Conservation (phyloP, 2,329 filamentous ascomycete species). For the Gaeumannomyces sp. region DNA sequence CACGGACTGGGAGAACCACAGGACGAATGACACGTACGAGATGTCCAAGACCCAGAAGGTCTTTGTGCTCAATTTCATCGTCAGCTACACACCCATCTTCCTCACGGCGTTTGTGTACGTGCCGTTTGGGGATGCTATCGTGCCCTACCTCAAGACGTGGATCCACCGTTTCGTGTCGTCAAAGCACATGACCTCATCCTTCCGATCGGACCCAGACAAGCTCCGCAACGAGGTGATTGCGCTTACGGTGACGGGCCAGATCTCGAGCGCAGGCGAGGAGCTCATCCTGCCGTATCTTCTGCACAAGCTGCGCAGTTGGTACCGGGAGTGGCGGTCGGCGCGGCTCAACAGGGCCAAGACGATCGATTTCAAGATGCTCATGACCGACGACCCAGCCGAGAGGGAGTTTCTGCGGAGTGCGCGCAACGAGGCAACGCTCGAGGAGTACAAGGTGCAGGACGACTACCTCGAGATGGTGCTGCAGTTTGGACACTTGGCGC, state of each 20-base stretch:
- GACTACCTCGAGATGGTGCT: conserved; percentile 70
- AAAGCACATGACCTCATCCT: conserved; percentile 48
- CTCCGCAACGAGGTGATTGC: conserved; percentile 70
- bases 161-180: conserved; percentile 41
- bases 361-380: conserved; percentile 39
- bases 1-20: conserved; percentile 69
- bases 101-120: conserved; percentile 7
- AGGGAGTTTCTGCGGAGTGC: conserved; percentile 56
- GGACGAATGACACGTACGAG: conserved; percentile 63
- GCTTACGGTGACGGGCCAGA: conserved; percentile 65
- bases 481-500: conserved; percentile 66
- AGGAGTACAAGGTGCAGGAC: conserved; percentile 64
- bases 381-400: conserved; percentile 55
- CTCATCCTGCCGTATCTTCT: conserved; percentile 64
- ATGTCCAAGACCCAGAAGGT: conserved; percentile 66
- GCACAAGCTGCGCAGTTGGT: conserved; percentile 46
- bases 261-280: conserved; percentile 67
- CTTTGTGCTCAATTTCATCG: conserved; percentile 40
- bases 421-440: conserved; percentile 61
- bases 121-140: conserved; percentile 55
- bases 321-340: conserved; percentile 29
- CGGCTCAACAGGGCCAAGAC: conserved; percentile 18
- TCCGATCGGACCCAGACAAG: conserved; percentile 59
- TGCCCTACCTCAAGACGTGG: conserved; percentile 60
- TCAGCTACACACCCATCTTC: conserved; percentile 8